Evolutionary conservation across 108 stramenopile species (phyloP), one percentile per base, ranked within the genome.

Genomic region (Schizochytrium sp.): DNA sequence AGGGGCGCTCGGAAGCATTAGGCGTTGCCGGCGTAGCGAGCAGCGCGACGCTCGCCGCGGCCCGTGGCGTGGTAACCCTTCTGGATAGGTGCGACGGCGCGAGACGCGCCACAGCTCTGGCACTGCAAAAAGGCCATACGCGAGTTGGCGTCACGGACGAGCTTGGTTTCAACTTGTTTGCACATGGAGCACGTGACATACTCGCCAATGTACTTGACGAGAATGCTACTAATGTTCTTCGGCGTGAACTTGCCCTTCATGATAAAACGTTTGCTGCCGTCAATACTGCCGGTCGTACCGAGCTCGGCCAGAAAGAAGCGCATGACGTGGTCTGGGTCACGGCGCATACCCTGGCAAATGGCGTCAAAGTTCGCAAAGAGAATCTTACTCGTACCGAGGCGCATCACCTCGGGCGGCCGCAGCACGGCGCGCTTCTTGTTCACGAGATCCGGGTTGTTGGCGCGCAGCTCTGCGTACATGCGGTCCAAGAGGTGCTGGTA

Each of bases 181-280:
- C 99, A 99, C 98, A 98, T 99, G 90, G 96, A 96, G 92, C 99
- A 99, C 60, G 98, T 98, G 53, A 99, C 99, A 93, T 99, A 99
- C 92, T 98, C 98, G 72, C 95, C 96, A 63, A 99, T 98, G 90
- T 99, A 99, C 93, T 99, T 99, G 60, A 97, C 92, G 72, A 99
- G 95, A 92, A 99, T 94, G 60, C 95, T 95, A 90, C 99, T 98
- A 90, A 99, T 98, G 93, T 98, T 98, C 93, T 98, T 98, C 87
- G 98, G 96, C 41, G 97, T 95, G 91, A 98, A 98, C 93, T 97
- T 97, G 47, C 98, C 98, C 87, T 96, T 93, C 92, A 99, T 97
- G 55, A 99, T 96, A 72, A 99, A 91, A 88, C 97, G 97, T 90
- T 98, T 96, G 92, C 98, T 98, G 72, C 98, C 98, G 93, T 99